These are phyloP conservation scores for Monosporascus cannonballus DNA, from an alignment of 2,329 filamentous ascomycete species.

Conservation along the genomic window DNA sequence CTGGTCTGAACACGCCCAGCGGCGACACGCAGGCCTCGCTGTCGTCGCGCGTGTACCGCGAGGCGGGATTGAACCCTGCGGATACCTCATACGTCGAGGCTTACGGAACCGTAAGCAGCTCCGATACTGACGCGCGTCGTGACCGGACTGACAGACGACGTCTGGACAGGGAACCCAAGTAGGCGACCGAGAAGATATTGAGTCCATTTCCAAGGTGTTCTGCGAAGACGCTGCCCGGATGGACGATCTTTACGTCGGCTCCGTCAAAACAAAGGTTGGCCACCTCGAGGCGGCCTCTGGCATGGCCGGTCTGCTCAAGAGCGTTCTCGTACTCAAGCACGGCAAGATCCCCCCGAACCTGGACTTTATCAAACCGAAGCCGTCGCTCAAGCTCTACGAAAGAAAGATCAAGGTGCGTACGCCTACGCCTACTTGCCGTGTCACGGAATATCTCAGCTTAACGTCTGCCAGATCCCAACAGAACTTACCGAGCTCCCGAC, in stretches of 20 bases:
- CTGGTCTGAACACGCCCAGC: slow-evolving; percentile 23
- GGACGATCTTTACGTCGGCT: slow-evolving; percentile 11
- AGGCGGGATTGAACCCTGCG: slow-evolving; percentile 26
- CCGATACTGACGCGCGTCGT: no score
- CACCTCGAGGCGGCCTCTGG: slow-evolving; percentile 8
- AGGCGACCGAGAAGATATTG: slow-evolving; percentile 30
- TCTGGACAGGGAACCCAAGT: slow-evolving; percentile 12
- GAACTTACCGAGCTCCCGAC: no score
- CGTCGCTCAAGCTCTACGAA: slow-evolving; percentile 3
- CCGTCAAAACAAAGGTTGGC: slow-evolving; percentile 7
- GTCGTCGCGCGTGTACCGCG: slow-evolving; percentile 30
- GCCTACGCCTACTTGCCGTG: no score
- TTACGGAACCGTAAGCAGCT: no score
- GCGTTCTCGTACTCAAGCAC: slow-evolving; percentile 2
- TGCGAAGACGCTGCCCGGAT: slow-evolving; percentile 1
- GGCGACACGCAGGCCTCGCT: slow-evolving; percentile 27
- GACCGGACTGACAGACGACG: no score
- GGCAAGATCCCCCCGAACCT: slow-evolving; percentile 4
- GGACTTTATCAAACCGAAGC: slow-evolving; percentile 7
- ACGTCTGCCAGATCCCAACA: no score
- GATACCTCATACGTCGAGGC: slow-evolving; percentile 19
- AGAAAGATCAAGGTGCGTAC: slow-evolving; percentile 3
- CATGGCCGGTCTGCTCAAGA: slow-evolving; percentile 7
- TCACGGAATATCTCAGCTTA: no score
- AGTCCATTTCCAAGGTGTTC: slow-evolving; percentile 12